phyloP scores from a whole-genome alignment of 2,329 filamentous ascomycete genomes.

The Plectosphaerella cucumerina region DNA sequence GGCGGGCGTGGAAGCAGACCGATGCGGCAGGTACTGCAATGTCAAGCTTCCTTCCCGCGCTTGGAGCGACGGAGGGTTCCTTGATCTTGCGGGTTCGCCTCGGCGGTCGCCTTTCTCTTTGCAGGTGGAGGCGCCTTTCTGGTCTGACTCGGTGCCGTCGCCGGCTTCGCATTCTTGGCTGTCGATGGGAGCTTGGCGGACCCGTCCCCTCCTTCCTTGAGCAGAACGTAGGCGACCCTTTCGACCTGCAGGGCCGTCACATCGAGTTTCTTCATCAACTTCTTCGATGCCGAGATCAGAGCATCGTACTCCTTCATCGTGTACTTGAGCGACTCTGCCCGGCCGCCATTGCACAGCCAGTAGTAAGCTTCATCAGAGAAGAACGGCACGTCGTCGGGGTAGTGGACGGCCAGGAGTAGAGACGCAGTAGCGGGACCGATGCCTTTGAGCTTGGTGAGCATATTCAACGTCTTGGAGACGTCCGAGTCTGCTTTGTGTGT shows the following conservation, averaged over 20 bases:
- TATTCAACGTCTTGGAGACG: slow-evolving; percentile 40
- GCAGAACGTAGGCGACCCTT: slow-evolving; percentile 66
- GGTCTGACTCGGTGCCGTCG: background rate
- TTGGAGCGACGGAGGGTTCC: slow-evolving; percentile 19
- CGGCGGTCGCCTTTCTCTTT: slow-evolving; percentile 16
- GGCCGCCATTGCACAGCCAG: slow-evolving; percentile 60
- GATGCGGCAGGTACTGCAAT: background rate
- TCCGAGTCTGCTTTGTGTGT: slow-evolving; percentile 34
- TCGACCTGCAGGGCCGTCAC: slow-evolving; percentile 61
- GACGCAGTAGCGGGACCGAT: slow-evolving; percentile 79
- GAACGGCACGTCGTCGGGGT: slow-evolving; percentile 59
- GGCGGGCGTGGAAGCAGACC: no score
- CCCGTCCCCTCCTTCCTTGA: slow-evolving; percentile 31
- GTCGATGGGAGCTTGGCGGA: background rate
- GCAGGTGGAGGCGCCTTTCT: slow-evolving; percentile 8
- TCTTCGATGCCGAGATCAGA: slow-evolving; percentile 40
- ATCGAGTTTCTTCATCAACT: slow-evolving; percentile 42
- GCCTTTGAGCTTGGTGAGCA: slow-evolving; percentile 60
- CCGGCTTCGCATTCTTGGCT: background rate
- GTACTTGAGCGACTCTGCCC: slow-evolving; percentile 60
- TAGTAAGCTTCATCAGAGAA: slow-evolving; percentile 78
- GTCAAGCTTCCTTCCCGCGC: slow-evolving; percentile 16
- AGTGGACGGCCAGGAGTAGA: slow-evolving; percentile 63
- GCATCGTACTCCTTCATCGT: slow-evolving; percentile 61
- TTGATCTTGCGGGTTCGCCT: slow-evolving; percentile 11